Evolutionary conservation across 768 basidiomycete genomes (phyloP).

Genomic region (Lentinula sp.): DNA sequence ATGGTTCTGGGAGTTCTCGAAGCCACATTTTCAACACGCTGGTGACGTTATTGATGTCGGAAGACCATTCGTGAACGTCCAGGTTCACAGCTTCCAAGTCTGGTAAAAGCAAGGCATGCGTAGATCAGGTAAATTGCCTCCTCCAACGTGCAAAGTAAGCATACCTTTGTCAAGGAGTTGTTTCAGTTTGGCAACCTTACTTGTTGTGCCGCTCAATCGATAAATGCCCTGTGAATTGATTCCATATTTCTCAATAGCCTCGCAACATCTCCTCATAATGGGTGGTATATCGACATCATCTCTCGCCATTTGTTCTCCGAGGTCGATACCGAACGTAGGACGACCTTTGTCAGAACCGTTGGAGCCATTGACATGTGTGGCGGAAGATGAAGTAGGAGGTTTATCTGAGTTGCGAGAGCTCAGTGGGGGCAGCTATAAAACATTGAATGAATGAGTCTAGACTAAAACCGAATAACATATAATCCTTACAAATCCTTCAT

Average conservation of each 20-base stretch:
- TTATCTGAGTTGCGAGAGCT: constrained; percentile 31
- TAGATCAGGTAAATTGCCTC: background rate
- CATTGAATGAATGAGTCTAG: background rate
- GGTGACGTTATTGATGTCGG: constrained; percentile 95
- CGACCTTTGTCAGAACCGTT: constrained; percentile 50
- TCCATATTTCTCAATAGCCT: constrained; percentile 89
- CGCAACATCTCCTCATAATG: constrained; percentile 83
- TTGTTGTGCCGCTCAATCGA: constrained; percentile 86
- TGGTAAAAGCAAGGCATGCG: constrained; percentile 13
- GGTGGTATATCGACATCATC: constrained; percentile 87
- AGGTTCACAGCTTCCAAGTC: constrained; percentile 88
- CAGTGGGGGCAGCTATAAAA: constrained; percentile 54
- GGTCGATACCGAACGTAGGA: constrained; percentile 90
- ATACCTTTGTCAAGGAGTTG: constrained; percentile 81
- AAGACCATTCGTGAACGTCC: constrained; percentile 82
- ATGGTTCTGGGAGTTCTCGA: constrained; percentile 90
- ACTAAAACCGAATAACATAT: background rate
- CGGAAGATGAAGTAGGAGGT: constrained; percentile 14
- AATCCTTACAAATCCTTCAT: constrained; percentile 88
- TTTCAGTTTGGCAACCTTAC: constrained; percentile 78
- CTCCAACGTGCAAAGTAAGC: background rate
- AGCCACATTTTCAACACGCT: constrained; percentile 95
- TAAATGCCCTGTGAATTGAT: constrained; percentile 85
- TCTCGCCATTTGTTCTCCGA: constrained; percentile 89
- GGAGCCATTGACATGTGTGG: constrained; percentile 18